phyloP scores from a whole-genome alignment of 768 basidiomycete genomes.

The Pulveroboletus sp. region DNA sequence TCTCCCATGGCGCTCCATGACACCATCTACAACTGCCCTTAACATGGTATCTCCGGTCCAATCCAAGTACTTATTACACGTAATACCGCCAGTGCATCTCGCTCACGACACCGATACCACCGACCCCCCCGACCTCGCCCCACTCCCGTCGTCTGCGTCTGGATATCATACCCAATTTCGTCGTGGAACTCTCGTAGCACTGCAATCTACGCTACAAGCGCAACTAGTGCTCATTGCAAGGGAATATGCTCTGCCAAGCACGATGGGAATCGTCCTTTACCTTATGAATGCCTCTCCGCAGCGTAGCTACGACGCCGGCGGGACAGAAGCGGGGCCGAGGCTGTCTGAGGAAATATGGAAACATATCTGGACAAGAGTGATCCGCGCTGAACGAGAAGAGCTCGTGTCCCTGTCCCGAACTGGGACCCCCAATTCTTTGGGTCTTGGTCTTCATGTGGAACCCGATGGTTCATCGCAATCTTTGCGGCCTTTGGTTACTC shows the following conservation, averaged over 20 bases:
- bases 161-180: slow-evolving; percentile 79
- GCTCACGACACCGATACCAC: slow-evolving; percentile 54
- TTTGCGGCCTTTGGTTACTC: slow-evolving; percentile 48
- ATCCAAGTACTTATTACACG: slow-evolving; percentile 75
- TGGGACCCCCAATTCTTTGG: slow-evolving; percentile 39
- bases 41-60: slow-evolving; percentile 37
- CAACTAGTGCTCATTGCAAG: slow-evolving; percentile 86
- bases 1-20: slow-evolving; percentile 46
- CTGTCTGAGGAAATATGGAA: slow-evolving; percentile 87
- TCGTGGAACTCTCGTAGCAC: slow-evolving; percentile 81
- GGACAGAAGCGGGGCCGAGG: slow-evolving; percentile 67
- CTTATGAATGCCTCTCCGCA: slow-evolving; percentile 48
- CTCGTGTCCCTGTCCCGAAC: slow-evolving; percentile 31
- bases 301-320: slow-evolving; percentile 24
- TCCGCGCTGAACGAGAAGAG: slow-evolving; percentile 55
- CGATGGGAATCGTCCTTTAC: slow-evolving; percentile 78
- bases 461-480: slow-evolving; percentile 26
- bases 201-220: slow-evolving; percentile 77
- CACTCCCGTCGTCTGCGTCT: slow-evolving; percentile 54
- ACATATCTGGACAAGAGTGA: slow-evolving; percentile 74
- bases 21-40: slow-evolving; percentile 44
- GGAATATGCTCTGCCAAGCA: slow-evolving; percentile 90
- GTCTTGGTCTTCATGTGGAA: slow-evolving; percentile 42
- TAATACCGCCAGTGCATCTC: slow-evolving; percentile 72
- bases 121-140: slow-evolving; percentile 43